Evolutionary conservation across 345 rosid species (phyloP), one percentile per base, ranked within the genome.

Genomic region (Aquilaria malaccensis): DNA sequence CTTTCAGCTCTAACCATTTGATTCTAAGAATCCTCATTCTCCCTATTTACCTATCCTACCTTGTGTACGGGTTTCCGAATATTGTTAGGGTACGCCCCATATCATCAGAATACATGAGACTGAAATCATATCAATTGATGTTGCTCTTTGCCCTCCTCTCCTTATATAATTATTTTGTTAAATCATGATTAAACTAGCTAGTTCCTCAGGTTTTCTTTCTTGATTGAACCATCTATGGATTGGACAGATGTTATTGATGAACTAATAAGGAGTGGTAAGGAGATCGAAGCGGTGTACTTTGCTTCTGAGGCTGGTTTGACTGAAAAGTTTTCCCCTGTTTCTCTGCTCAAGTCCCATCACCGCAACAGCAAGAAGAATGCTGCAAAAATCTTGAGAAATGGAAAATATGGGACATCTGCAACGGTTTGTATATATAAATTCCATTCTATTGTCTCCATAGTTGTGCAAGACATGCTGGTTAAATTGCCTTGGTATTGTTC

Each of bases 201-300:
- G 22, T 22, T 22, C 22, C 22, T 22, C 22, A 22, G 22, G 1
- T 22, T 22, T 22, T 22, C 62, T 6, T 30, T 13, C 3, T 63
- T 65, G 70, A 65, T 51, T 57, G 56, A 52, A 37, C 13, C 41
- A 33, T 55, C 22, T 72, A 46, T 63, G 30, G 30, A 31, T 51
- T 33, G 50, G 55, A 33, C 78, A 81, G 89, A 68, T 58, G 75
- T 81, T 41, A 70, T 84, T 56, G 84, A 77, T 7, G 83, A 75
- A 64, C 65, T 84, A 43, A 60, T 81, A 62, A 81, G 68, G 67
- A 75, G 58, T 60, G 79, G 86, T 46, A 81, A 81, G 67, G 86
- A 81, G 76, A 63, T 81, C 11, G 89, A 81, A 66, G 89, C 86
- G 29, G 76, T 74, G 11, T 77, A 79, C 75, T 84, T 84, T 67